phyloP scores from a whole-genome alignment of 768 basidiomycete genomes.

The Cyclocybe cylindracea region DNA sequence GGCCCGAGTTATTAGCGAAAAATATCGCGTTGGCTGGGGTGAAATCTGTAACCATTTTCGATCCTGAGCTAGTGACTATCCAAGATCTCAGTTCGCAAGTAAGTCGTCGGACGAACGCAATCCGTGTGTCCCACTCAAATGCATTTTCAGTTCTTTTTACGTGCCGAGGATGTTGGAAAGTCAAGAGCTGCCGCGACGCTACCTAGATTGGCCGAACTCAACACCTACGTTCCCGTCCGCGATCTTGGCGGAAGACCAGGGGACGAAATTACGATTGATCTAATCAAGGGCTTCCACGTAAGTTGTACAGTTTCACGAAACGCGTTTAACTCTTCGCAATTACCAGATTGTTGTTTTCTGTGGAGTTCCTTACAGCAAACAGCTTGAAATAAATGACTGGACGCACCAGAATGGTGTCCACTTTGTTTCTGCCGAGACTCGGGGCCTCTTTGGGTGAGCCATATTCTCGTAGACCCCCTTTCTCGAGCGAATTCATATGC shows the following conservation, averaged over 20 bases:
- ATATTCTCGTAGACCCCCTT: background rate
- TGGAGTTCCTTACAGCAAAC: constrained; percentile 73
- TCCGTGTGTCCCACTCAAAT: background rate
- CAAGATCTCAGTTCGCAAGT: constrained; percentile 94
- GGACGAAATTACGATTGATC: constrained; percentile 75
- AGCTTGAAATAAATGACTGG: constrained; percentile 95
- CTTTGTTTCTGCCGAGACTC: constrained; percentile 90
- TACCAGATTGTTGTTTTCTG: constrained; percentile 86
- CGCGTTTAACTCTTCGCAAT: constrained; percentile 9
- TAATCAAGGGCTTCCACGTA: constrained; percentile 89
- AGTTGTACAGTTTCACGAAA: constrained; percentile 17
- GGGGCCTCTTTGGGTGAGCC: constrained; percentile 89
- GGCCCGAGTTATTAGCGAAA: constrained; percentile 63
- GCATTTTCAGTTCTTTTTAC: constrained; percentile 82
- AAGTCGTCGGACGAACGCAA: constrained; percentile 19
- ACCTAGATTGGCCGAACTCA: constrained; percentile 90
- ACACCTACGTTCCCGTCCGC: constrained; percentile 93
- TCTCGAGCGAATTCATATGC: background rate
- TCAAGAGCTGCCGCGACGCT: constrained; percentile 83
- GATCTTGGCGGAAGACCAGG: constrained; percentile 79
- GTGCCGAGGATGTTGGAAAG: constrained; percentile 84
- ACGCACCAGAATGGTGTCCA: constrained; percentile 86
- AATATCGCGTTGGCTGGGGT: constrained; percentile 95
- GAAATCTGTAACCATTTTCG: constrained; percentile 94
- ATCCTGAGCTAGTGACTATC: constrained; percentile 86